Evolutionary conservation across 1,284 basidiomycete species (phyloP), one percentile per base, ranked within the genome.

Genomic region (Dichomitus squalens): DNA sequence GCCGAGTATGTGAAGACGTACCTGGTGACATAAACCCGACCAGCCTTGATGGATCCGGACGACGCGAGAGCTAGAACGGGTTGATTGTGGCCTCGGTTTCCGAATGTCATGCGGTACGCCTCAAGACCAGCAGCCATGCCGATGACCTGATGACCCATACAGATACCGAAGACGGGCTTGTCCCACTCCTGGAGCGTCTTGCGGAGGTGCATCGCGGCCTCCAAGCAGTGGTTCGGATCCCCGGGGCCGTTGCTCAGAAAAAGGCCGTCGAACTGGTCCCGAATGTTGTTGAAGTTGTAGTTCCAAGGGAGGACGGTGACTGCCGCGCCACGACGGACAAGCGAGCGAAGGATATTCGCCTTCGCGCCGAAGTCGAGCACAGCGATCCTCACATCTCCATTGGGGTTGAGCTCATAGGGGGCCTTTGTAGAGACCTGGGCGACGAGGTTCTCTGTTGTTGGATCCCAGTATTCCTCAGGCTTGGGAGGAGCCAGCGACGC

Each of bases 31-130:
- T 98, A 99, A 46, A 99, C 96, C 41, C 96, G 84, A 18, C 96
- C 97, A 49, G 96, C 93, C 71, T 88, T 92, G 78, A 98, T 95
- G 29, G 91, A 94, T 4, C 96, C 95, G 7, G 92, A 86, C 36
- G 86, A 89, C 34, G 94, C 93, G 53, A 98, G 82, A 23, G 96
- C 96, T 34, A 99, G 83, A 16, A 99, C 96, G 39, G 96, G 96
- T 75, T 99, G 96, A 73, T 99, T 99, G 76, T 99, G 97, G n/a
- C 96, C 96, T 68, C 96, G 91, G 75, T 99, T 98, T 27, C 96
- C 96, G 70, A 98, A 98, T 20, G 88, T 93, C 95, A 97, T 97
- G 33, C 95, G 85, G 75, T 98, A 98, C 7, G 96, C 94, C 68
- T 98, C 95, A 60, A 98, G 77, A 41, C 97, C 97, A 20, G 95